These are phyloP conservation scores for Leucosporidium creatinivorum DNA, from an alignment of 768 basidiomycete species.

Conservation along the genomic window DNA sequence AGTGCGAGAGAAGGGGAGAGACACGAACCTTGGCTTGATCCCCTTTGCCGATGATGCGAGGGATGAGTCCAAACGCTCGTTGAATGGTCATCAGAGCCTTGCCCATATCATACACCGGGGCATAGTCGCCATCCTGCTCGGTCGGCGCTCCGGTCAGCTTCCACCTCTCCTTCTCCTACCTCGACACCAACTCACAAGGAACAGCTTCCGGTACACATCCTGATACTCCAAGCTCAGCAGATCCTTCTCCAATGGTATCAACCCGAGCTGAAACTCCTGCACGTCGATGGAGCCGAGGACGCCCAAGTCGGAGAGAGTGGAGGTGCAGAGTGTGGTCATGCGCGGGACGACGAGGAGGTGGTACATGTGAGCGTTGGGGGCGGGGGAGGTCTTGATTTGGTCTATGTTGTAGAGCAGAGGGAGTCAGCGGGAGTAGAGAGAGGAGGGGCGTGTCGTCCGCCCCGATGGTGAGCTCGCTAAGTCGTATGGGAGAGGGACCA, in stretches of 20 bases:
- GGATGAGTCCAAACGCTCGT: constrained; percentile 76
- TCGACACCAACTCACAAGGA: constrained; percentile 63
- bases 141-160: neutral
- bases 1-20: too few relatives aligned
- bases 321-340: constrained; percentile 72
- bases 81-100: constrained; percentile 78
- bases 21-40: constrained; percentile 51
- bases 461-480: constrained; percentile 7
- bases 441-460: neutral
- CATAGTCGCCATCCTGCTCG: constrained; percentile 84
- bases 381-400: constrained; percentile 76
- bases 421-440: constrained; percentile 41
- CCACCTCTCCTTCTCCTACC: neutral
- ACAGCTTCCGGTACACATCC: constrained; percentile 65
- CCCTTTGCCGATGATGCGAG: constrained; percentile 87
- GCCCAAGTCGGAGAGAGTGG: constrained; percentile 90
- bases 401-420: constrained; percentile 53
- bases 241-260: constrained; percentile 89
- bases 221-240: constrained; percentile 84
- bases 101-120: constrained; percentile 76
- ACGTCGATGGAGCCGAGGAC: constrained; percentile 90
- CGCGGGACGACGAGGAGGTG: constrained; percentile 82
- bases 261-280: constrained; percentile 79
- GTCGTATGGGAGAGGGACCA: neutral
- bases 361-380: constrained; percentile 67